These are phyloP conservation scores for Candida sojae DNA, from an alignment of 1,139 yeast species.

Conservation along the genomic window DNA sequence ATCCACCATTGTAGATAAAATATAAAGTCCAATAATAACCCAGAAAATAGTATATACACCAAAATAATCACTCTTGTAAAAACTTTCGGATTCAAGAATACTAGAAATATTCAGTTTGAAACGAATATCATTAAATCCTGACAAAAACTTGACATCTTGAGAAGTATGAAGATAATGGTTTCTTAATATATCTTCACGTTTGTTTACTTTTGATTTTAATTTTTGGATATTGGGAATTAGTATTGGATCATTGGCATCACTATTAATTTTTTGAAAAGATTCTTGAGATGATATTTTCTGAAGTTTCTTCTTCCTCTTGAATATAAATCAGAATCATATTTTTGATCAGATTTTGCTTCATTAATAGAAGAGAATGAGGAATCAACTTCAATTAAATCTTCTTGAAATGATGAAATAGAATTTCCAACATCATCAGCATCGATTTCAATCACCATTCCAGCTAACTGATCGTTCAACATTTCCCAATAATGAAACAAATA, in stretches of 20 bases:
- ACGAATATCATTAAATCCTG: conserved; percentile 14
- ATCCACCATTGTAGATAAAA: conserved; percentile 48
- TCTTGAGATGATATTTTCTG: background rate
- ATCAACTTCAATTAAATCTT: background rate
- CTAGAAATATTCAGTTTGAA: conserved; percentile 31
- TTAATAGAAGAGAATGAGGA: background rate
- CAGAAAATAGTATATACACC: conserved; percentile 72
- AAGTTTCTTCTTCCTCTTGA: background rate
- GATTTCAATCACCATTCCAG: background rate
- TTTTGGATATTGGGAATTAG: conserved; percentile 2
- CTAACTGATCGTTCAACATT: background rate
- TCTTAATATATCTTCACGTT: conserved; percentile 7
- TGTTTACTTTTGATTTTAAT: conserved; percentile 6
- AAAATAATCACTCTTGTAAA: conserved; percentile 48
- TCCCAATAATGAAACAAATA: background rate
- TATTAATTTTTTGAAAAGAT: background rate
- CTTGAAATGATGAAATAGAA: background rate
- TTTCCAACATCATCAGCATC: background rate
- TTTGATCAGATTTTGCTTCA: background rate
- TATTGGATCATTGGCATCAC: background rate
- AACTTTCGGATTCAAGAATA: conserved; percentile 48
- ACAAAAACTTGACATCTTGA: conserved; percentile 11
- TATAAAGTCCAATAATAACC: conserved; percentile 59
- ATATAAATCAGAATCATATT: background rate
- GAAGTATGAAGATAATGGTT: conserved; percentile 7